These are phyloP conservation scores for Acrocalymma vagum DNA, from an alignment of 2,329 filamentous ascomycete genomes.

Conservation along the genomic window DNA sequence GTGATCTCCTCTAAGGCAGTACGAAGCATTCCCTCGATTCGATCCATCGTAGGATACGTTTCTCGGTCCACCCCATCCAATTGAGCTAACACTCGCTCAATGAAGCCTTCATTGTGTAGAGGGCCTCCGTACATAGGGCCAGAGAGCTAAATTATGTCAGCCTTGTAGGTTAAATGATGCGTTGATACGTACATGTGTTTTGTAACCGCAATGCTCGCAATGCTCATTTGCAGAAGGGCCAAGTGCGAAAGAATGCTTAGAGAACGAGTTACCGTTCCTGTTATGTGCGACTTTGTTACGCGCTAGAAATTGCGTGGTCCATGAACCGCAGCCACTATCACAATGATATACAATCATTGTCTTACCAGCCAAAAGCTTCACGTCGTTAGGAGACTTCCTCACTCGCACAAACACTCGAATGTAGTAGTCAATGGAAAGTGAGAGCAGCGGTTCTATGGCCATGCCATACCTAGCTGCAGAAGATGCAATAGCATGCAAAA, in stretches of 20 bases:
- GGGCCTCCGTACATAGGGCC: constrained; percentile 96
- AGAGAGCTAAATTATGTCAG: constrained; percentile 59
- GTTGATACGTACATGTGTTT: constrained; percentile 69
- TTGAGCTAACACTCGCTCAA: constrained; percentile 78
- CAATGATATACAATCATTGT: constrained; percentile 95
- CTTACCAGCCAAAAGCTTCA: constrained; percentile 90
- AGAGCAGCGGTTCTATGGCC: constrained; percentile 88
- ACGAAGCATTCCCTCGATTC: constrained; percentile 90
- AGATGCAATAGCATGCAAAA: constrained; percentile 81
- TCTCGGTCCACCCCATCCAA: constrained; percentile 72
- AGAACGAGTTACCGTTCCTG: constrained; percentile 74
- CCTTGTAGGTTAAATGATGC: background rate
- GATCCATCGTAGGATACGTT: constrained; percentile 79
- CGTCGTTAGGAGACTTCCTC: constrained; percentile 78
- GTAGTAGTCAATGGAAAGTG: constrained; percentile 96
- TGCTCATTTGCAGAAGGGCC: constrained; percentile 71
- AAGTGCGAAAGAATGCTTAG: constrained; percentile 79
- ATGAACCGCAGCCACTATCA: constrained; percentile 89
- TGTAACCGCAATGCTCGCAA: constrained; percentile 86
- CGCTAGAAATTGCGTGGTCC: constrained; percentile 82
- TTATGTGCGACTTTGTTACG: constrained; percentile 71
- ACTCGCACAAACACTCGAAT: constrained; percentile 87
- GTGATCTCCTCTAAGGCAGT: constrained; percentile 81
- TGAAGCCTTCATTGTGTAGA: constrained; percentile 84
- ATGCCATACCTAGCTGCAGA: constrained; percentile 87